These are phyloP conservation scores for Tetratostichococcus sp. DNA, from an alignment of 139 green algal genomes.

Conservation along the genomic window DNA sequence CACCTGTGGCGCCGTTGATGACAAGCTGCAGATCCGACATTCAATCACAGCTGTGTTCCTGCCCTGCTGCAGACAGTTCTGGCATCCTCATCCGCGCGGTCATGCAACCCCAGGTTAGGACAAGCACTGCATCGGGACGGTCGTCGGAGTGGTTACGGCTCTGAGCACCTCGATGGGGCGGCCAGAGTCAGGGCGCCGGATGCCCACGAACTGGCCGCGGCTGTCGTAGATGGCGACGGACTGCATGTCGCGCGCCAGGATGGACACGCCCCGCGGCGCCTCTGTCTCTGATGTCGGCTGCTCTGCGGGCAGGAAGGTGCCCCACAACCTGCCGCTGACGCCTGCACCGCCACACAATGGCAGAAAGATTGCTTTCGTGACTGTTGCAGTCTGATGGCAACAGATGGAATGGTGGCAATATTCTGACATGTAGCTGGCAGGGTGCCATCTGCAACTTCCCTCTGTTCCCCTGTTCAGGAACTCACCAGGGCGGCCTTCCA, in stretches of 20 bases:
- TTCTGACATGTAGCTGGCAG: too few relatives aligned
- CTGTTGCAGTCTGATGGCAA: too few relatives aligned
- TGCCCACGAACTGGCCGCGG: conserved; percentile 87
- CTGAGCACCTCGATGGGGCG: conserved; percentile 76
- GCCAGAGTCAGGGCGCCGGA: conserved; percentile 78
- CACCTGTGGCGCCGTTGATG: too few relatives aligned
- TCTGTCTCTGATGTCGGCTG: background rate
- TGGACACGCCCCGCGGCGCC: conserved; percentile 34
- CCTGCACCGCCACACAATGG: conserved; percentile 29
- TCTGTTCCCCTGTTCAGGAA: background rate
- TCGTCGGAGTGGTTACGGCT: too few relatives aligned
- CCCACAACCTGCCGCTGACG: conserved; percentile 61
- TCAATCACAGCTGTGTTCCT: background rate
- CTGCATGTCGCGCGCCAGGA: conserved; percentile 89
- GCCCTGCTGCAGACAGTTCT: too few relatives aligned
- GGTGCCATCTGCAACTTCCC: too few relatives aligned
- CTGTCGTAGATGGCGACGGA: conserved; percentile 85
- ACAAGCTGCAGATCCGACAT: too few relatives aligned
- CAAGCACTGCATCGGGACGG: too few relatives aligned
- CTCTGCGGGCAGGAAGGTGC: conserved; percentile 71
- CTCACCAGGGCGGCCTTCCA: conserved; percentile 58
- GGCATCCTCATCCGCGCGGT: too few relatives aligned
- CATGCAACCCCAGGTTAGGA: too few relatives aligned
- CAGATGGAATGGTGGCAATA: too few relatives aligned
- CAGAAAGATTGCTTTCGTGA: background rate